Percentiles rank a stretch among this genome's conserved stretches.
Evolutionary conservation across 805 yeast species (phyloP).

Genomic region (Wickerhamiella brachini): DNA sequence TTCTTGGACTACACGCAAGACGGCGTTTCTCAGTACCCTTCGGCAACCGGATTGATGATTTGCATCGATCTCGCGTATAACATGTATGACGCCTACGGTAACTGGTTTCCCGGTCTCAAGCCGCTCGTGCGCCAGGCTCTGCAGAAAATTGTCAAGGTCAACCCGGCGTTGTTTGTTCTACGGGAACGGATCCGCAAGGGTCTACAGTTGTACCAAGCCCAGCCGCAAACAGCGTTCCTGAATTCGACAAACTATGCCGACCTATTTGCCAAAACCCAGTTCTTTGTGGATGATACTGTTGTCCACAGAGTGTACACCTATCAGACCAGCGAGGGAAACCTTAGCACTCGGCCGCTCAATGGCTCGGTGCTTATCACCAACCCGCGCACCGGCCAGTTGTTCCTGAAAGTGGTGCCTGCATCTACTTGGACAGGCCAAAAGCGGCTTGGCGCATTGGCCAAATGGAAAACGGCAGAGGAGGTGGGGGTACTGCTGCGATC

Average conservation of each 20-base stretch:
- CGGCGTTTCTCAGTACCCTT: constrained; percentile 71
- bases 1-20: constrained; percentile 88
- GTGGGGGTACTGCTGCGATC: constrained; percentile 84
- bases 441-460: constrained; percentile 80
- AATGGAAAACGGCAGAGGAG: constrained; percentile 98
- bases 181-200: constrained; percentile 93
- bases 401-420: constrained; percentile 78
- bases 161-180: constrained; percentile 81
- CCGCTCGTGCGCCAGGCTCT: constrained; percentile 81
- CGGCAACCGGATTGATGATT: constrained; percentile 82
- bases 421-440: constrained; percentile 97
- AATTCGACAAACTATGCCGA: constrained; percentile 86
- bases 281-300: constrained; percentile 86
- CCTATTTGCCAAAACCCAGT: constrained; percentile 69
- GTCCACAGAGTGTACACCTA: constrained; percentile 90
- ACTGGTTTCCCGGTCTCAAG: constrained; percentile 94
- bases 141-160: constrained; percentile 87
- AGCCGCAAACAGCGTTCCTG: constrained; percentile 82
- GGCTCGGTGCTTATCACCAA: constrained; percentile 85
- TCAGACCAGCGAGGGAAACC: constrained; percentile 81
- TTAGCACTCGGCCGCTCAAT: constrained; percentile 82
- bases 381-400: constrained; percentile 83
- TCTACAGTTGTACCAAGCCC: constrained; percentile 81
- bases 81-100: constrained; percentile 92
- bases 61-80: constrained; percentile 91